Conservation (phyloP, 2,329 filamentous ascomycete genomes). For the Coniochaeta ligniaria region DNA sequence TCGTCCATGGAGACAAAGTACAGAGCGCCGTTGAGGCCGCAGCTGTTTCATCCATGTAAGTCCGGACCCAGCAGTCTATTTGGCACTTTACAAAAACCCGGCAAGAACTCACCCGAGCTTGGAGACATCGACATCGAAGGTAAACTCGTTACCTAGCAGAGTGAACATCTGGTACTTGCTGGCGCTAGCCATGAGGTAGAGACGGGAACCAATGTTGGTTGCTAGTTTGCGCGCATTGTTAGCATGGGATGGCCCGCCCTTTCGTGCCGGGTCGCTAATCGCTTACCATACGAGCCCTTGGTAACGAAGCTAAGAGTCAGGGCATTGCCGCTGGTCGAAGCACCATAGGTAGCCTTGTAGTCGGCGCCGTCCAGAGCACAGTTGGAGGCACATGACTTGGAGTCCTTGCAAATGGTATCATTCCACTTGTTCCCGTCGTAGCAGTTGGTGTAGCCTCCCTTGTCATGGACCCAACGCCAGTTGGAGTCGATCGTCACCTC, state of each 20-base stretch:
- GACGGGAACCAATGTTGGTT: conserved; percentile 27
- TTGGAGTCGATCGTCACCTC: conserved; percentile 48
- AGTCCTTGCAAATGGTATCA: conserved; percentile 36
- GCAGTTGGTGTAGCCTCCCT: conserved; percentile 38
- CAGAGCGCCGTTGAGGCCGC: conserved; percentile 58
- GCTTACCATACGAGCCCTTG: conserved; percentile 22
- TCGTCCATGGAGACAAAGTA: conserved; percentile 46
- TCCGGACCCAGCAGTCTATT: neutral
- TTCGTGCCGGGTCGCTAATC: neutral
- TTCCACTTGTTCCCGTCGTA: conserved; percentile 42
- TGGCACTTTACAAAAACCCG: neutral
- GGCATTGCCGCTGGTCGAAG: conserved; percentile 38
- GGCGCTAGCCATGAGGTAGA: conserved; percentile 22
- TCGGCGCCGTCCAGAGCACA: conserved; percentile 51
- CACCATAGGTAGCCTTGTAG: conserved; percentile 44
- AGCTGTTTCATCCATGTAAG: conserved; percentile 19
- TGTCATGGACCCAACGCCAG: conserved; percentile 50
- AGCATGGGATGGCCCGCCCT: neutral
- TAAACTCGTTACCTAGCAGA: conserved; percentile 54
- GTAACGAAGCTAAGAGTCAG: conserved; percentile 42
- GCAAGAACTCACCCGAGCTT: conserved; percentile 47
- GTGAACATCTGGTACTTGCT: conserved; percentile 40
- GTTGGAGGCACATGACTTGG: conserved; percentile 42
- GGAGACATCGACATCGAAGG: conserved; percentile 59
- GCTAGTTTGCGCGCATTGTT: conserved; percentile 9